Evolutionary conservation across 164 flowering plant genomes (phyloP).

Genomic region (Akebia trifoliata): DNA sequence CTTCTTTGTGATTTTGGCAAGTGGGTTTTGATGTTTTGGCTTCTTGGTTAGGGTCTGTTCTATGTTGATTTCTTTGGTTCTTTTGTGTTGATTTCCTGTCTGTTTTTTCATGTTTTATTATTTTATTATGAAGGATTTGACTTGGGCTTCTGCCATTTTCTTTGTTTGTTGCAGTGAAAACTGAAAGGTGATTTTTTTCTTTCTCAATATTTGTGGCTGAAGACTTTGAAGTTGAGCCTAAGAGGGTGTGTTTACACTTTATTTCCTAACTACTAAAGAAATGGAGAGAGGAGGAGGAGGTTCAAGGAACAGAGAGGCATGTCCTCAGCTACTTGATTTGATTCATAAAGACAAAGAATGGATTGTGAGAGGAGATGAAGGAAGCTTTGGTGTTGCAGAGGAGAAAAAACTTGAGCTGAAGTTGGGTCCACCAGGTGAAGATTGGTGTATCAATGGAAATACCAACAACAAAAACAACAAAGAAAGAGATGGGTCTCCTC

Average conservation of each 20-base stretch:
- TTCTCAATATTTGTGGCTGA: too few species aligned
- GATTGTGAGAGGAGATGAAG: conserved; percentile 26
- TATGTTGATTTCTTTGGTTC: too few species aligned
- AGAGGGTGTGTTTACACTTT: too few species aligned
- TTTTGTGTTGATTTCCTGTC: too few species aligned
- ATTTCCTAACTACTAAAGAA: not conserved
- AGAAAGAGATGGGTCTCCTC: conserved; percentile 29
- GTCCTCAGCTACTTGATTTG: conserved; percentile 52
- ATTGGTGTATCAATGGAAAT: conserved; percentile 21
- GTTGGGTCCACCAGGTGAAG: conserved; percentile 77
- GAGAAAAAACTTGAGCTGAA: conserved; percentile 74
- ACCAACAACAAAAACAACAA: conserved; percentile 5
- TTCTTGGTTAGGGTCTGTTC: not conserved
- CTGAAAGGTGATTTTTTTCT: too few species aligned
- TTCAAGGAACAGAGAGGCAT: conserved; percentile 29
- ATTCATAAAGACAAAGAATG: conserved; percentile 46
- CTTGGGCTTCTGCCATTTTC: too few species aligned
- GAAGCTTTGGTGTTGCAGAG: conserved; percentile 35
- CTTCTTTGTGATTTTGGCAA: not conserved
- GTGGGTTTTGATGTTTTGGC: conserved; percentile 6
- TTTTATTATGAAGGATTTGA: too few species aligned
- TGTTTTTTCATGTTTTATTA: too few species aligned
- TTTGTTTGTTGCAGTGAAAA: too few species aligned
- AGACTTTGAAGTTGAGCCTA: too few species aligned
- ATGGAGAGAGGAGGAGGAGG: conserved; percentile 49